Evolutionary conservation across 768 basidiomycete species (phyloP).

Genomic region (Tylopilus rubrobrunneus): DNA sequence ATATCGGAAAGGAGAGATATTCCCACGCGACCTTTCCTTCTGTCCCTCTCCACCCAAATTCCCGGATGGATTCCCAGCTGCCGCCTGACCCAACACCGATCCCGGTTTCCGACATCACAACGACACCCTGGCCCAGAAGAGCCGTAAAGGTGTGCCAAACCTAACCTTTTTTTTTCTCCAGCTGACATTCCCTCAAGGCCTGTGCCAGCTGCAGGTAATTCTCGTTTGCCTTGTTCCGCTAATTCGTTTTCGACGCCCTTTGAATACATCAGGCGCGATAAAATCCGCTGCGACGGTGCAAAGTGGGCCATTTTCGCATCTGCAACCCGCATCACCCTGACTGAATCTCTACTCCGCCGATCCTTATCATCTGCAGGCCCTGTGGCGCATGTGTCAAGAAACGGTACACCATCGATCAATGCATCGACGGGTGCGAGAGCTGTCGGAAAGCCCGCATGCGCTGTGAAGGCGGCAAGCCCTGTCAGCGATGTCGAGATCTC

Average conservation of each 20-base stretch:
- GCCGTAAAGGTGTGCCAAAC: constrained; percentile 43
- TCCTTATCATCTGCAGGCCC: constrained; percentile 37
- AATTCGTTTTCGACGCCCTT: background rate
- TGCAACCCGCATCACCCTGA: background rate
- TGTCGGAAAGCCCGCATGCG: constrained; percentile 51
- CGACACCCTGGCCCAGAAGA: constrained; percentile 48
- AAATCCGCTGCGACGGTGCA: constrained; percentile 56
- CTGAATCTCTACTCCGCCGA: background rate
- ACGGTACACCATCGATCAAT: constrained; percentile 48
- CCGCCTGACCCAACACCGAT: constrained; percentile 31
- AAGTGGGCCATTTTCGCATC: constrained; percentile 33
- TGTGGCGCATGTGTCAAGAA: constrained; percentile 57
- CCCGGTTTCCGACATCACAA: constrained; percentile 52
- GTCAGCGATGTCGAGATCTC: constrained; percentile 32
- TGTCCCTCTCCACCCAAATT: constrained; percentile 21
- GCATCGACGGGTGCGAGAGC: constrained; percentile 58
- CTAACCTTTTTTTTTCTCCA: background rate
- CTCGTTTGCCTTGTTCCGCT: background rate
- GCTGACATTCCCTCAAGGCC: constrained; percentile 37
- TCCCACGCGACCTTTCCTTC: constrained; percentile 27
- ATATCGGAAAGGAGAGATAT: constrained; percentile 23
- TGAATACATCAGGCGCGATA: constrained; percentile 45
- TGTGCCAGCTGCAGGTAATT: constrained; percentile 55
- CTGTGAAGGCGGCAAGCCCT: constrained; percentile 38
- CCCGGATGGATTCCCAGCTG: constrained; percentile 34